Percentiles rank a stretch among this genome's conserved stretches.
These are phyloP conservation scores for Limnanthes douglasii DNA, from an alignment of 345 rosid species.

Conservation along the genomic window DNA sequence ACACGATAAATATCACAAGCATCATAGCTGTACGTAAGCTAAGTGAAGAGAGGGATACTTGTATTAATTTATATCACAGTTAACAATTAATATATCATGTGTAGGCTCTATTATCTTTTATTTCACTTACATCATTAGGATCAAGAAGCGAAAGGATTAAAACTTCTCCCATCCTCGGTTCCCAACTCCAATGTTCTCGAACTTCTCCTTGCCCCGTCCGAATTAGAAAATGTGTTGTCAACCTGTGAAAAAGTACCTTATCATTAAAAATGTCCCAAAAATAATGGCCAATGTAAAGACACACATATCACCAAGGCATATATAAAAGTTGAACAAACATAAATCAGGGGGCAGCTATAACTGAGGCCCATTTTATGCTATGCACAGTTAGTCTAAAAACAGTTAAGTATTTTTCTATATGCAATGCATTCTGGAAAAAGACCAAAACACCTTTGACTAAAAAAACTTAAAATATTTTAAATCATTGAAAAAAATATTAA, in stretches of 20 bases:
- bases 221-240: slow-evolving; percentile 55
- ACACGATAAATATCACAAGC: slow-evolving; percentile 1
- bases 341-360: too few species aligned
- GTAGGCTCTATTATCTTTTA: not conserved
- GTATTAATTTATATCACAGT: not conserved
- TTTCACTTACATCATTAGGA: slow-evolving; percentile 67
- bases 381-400: too few species aligned
- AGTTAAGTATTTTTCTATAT: too few species aligned
- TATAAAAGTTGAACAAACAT: slow-evolving; percentile 5
- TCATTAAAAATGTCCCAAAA: slow-evolving; percentile 8
- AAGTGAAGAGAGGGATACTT: too few species aligned
- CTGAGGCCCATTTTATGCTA: too few species aligned
- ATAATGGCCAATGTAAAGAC: not conserved
- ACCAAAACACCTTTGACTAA: too few species aligned
- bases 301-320: slow-evolving; percentile 7
- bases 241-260: slow-evolving; percentile 34
- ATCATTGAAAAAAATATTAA: too few species aligned
- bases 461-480: too few species aligned
- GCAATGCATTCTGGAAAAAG: too few species aligned
- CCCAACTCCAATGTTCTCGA: slow-evolving; percentile 84
- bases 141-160: slow-evolving; percentile 78
- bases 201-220: slow-evolving; percentile 49
- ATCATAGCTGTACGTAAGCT: slow-evolving; percentile 7
- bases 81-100: not conserved
- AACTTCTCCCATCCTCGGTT: slow-evolving; percentile 75